These are phyloP conservation scores for Talaromyces ruber DNA, from an alignment of 495 filamentous ascomycete genomes.

Conservation along the genomic window DNA sequence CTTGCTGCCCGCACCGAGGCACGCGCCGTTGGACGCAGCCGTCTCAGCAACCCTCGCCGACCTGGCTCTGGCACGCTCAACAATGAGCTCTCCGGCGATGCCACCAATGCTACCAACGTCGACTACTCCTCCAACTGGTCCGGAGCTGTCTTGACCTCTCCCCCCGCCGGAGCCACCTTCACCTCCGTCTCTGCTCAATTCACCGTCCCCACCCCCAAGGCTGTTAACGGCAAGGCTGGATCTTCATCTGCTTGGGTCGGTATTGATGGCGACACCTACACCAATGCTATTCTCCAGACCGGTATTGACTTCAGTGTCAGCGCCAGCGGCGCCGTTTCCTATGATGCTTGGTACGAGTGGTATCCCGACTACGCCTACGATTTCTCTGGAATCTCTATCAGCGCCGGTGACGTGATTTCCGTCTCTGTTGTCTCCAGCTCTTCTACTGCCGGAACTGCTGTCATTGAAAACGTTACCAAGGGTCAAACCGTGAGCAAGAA, in stretches of 20 bases:
- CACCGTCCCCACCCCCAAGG: slow-evolving; percentile 44
- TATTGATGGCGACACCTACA: slow-evolving; percentile 52
- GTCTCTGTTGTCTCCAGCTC: slow-evolving; percentile 41
- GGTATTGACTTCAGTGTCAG: slow-evolving; percentile 49
- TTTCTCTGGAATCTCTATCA: slow-evolving; percentile 43
- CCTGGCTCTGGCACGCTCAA: slow-evolving; percentile 7
- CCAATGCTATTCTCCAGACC: slow-evolving; percentile 49
- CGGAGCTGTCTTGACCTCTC: slow-evolving; percentile 42
- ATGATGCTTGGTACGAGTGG: slow-evolving; percentile 60
- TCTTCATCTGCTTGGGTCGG: slow-evolving; percentile 54
- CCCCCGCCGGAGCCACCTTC: slow-evolving; percentile 28
- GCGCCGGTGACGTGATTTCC: slow-evolving; percentile 46
- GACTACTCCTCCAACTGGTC: slow-evolving; percentile 55
- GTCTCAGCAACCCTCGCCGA: slow-evolving; percentile 15
- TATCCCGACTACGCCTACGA: slow-evolving; percentile 48
- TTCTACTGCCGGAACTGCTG: slow-evolving; percentile 39
- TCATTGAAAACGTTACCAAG: slow-evolving; percentile 46
- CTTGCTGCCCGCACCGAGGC: slow-evolving; percentile 9
- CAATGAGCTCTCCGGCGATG: slow-evolving; percentile 9
- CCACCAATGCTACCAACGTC: slow-evolving; percentile 19
- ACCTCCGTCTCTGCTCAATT: slow-evolving; percentile 46
- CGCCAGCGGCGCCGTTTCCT: slow-evolving; percentile 24
- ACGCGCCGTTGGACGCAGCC: slow-evolving; percentile 2
- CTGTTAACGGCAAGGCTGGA: slow-evolving; percentile 21
- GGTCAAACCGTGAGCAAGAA: slow-evolving; percentile 46